Evolutionary conservation across 768 basidiomycete genomes (phyloP).

Genomic region (Lentinula lateritia): DNA sequence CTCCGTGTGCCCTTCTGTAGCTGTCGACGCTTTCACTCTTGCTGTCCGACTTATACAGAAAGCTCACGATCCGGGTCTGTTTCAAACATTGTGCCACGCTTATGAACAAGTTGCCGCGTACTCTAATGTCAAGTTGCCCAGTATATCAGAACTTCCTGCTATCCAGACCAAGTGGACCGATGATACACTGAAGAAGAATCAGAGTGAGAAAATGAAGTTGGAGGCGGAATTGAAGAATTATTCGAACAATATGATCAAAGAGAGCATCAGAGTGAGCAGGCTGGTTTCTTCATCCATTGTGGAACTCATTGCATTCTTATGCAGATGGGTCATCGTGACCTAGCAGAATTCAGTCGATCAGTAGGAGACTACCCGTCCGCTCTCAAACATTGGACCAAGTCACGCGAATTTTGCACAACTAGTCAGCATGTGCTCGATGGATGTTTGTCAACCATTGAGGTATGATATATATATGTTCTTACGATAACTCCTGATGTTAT

Average conservation of each 20-base stretch:
- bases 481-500: background rate
- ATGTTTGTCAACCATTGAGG: slow-evolving; percentile 80
- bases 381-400: slow-evolving; percentile 83
- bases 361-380: slow-evolving; percentile 68
- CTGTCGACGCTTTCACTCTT: slow-evolving; percentile 64
- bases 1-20: slow-evolving; percentile 57
- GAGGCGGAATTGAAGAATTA: slow-evolving; percentile 96
- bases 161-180: slow-evolving; percentile 74
- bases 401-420: slow-evolving; percentile 88
- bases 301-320: background rate
- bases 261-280: slow-evolving; percentile 80
- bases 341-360: slow-evolving; percentile 73
- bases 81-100: slow-evolving; percentile 41
- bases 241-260: slow-evolving; percentile 96
- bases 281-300: background rate
- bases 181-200: slow-evolving; percentile 56
- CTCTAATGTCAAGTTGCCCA: slow-evolving; percentile 35
- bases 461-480: slow-evolving; percentile 18
- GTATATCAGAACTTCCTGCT: slow-evolving; percentile 38
- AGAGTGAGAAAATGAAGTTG: slow-evolving; percentile 72
- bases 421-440: slow-evolving; percentile 92
- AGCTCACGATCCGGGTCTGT: slow-evolving; percentile 64
- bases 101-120: slow-evolving; percentile 45
- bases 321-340: slow-evolving; percentile 90
- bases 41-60: slow-evolving; percentile 59